These are phyloP conservation scores for Blastobotrys illinoisensis DNA, from an alignment of 1,139 yeast species.

Conservation along the genomic window DNA sequence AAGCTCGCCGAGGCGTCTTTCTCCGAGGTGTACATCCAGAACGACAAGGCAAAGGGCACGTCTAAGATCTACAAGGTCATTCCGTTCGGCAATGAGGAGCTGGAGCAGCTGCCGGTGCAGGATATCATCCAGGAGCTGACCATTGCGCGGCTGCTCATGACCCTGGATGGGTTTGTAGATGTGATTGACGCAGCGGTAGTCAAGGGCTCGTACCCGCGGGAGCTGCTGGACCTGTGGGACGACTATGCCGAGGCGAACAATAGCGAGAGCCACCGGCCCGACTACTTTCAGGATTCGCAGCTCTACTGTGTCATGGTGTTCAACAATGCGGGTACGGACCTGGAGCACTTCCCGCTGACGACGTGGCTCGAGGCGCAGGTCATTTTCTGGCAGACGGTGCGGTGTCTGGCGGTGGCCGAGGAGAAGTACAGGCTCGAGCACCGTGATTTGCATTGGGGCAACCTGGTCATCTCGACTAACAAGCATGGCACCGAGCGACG, in stretches of 20 bases:
- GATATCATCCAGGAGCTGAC: slow-evolving; percentile 45
- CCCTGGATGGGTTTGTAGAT: slow-evolving; percentile 40
- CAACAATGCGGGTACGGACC: slow-evolving; percentile 44
- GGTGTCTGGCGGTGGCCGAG: slow-evolving; percentile 49
- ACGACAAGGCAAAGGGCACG: slow-evolving; percentile 6
- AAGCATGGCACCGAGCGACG: not conserved
- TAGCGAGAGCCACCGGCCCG: slow-evolving; percentile 37
- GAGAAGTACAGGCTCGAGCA: slow-evolving; percentile 52
- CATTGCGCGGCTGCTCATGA: slow-evolving; percentile 37
- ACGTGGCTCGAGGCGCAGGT: slow-evolving; percentile 49
- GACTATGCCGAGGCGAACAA: slow-evolving; percentile 28
- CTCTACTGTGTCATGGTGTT: slow-evolving; percentile 42
- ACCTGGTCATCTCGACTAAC: slow-evolving; percentile 36
- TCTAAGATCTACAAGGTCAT: slow-evolving; percentile 42
- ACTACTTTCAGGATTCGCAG: slow-evolving; percentile 36
- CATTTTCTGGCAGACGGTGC: slow-evolving; percentile 49
- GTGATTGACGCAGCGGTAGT: slow-evolving; percentile 42
- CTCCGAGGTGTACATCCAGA: slow-evolving; percentile 40
- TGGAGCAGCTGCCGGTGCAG: slow-evolving; percentile 39
- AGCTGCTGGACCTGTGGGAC: slow-evolving; percentile 43
- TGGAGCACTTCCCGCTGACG: slow-evolving; percentile 40
- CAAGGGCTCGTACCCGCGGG: slow-evolving; percentile 41
- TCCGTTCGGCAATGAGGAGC: slow-evolving; percentile 44
- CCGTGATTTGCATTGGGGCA: slow-evolving; percentile 63
- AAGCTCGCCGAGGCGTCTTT: slow-evolving; percentile 45